phyloP scores from a whole-genome alignment of 345 rosid genomes.

The Hypericum androsaemum region DNA sequence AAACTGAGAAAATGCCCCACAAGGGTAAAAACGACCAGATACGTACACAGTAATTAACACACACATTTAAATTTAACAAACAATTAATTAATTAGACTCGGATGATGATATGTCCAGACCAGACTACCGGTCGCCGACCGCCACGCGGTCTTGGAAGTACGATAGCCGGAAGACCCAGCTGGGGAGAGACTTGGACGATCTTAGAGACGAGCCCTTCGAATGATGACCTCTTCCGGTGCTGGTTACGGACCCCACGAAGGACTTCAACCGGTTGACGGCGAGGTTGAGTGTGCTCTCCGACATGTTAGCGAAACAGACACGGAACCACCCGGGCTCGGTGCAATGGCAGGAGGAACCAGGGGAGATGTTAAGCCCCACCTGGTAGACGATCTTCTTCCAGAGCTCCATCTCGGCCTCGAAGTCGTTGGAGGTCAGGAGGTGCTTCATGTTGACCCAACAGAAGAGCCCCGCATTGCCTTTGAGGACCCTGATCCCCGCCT shows the following conservation, averaged over 20 bases:
- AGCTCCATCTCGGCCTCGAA: conserved; percentile 73
- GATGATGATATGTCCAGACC: not conserved
- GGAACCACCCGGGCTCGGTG: conserved; percentile 74
- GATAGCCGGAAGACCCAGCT: not conserved
- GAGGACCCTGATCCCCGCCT: conserved; percentile 42
- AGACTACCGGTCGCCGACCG: not conserved
- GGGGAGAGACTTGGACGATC: not conserved
- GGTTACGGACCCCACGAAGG: conserved; percentile 23
- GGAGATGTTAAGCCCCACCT: conserved; percentile 63
- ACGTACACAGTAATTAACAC: too few relatives aligned
- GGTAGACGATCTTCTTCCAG: conserved; percentile 70
- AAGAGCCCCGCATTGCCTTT: conserved; percentile 69
- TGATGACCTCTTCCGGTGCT: too few relatives aligned
- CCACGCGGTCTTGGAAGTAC: not conserved
- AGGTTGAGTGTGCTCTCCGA: conserved; percentile 31
- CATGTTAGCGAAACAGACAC: conserved; percentile 77
- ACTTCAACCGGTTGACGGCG: conserved; percentile 42
- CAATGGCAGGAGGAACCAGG: conserved; percentile 82
- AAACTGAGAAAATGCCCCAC: too few relatives aligned
- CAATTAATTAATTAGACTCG: too few relatives aligned
- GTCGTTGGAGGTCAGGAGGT: conserved; percentile 50
- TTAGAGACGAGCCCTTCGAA: too few relatives aligned
- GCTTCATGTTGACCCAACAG: conserved; percentile 82
- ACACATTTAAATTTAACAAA: too few relatives aligned
- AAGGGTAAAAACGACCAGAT: too few relatives aligned